phyloP scores from a whole-genome alignment of 2,329 filamentous ascomycete genomes.

The Hymenoscyphus repandus region DNA sequence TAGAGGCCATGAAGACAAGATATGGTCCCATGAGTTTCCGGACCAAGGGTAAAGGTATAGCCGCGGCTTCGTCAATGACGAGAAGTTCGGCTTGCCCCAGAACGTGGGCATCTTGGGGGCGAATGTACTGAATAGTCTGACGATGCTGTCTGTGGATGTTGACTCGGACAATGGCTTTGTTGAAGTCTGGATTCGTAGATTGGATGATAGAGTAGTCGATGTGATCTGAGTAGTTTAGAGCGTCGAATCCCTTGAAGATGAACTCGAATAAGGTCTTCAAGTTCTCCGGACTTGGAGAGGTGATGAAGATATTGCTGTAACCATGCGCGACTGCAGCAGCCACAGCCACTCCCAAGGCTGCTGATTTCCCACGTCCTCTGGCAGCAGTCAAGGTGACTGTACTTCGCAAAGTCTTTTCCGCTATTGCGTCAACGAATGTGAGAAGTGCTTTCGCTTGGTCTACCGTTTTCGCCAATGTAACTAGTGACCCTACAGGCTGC shows the following conservation, averaged over 20 bases:
- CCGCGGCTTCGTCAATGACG: slow-evolving; percentile 95
- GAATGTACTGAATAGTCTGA: slow-evolving; percentile 97
- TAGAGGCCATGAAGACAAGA: slow-evolving; percentile 97
- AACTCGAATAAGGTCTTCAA: slow-evolving; percentile 98
- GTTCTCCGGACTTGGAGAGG: slow-evolving; percentile 94
- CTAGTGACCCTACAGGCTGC: slow-evolving; percentile 77
- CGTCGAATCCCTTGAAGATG: slow-evolving; percentile 96
- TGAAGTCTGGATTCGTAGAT: slow-evolving; percentile 96
- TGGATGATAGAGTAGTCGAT: slow-evolving; percentile 97
- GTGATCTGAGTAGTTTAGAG: slow-evolving; percentile 88
- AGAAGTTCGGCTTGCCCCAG: slow-evolving; percentile 91
- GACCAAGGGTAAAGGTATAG: slow-evolving; percentile 89
- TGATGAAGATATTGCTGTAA: slow-evolving; percentile 99
- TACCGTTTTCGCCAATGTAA: slow-evolving; percentile 81
- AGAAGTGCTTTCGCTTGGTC: slow-evolving; percentile 97
- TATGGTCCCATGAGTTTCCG: slow-evolving; percentile 95
- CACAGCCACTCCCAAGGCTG: slow-evolving; percentile 88
- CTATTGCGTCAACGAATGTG: slow-evolving; percentile 93
- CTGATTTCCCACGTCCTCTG: slow-evolving; percentile 94
- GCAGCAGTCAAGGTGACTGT: slow-evolving; percentile 92
- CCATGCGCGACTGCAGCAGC: slow-evolving; percentile 92
- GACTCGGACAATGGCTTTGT: slow-evolving; percentile 96
- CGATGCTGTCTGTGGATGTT: slow-evolving; percentile 93
- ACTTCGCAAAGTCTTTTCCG: slow-evolving; percentile 89
- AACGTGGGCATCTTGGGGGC: slow-evolving; percentile 92